A percentile compares a stretch with the other conserved stretches of the same genome.
phyloP scores from a whole-genome alignment of 306 rosid genomes.

The Glycine tomentella region DNA sequence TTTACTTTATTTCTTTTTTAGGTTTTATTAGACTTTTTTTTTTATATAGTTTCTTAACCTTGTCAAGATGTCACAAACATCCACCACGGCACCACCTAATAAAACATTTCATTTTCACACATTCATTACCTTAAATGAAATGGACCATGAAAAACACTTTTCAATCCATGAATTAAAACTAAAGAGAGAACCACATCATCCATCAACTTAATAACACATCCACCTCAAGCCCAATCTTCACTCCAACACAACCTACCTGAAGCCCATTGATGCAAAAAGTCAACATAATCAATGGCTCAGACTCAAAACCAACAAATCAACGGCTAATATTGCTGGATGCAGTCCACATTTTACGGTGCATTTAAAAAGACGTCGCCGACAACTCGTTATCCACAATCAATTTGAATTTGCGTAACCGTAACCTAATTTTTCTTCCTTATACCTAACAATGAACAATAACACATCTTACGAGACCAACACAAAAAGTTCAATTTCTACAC shows the following conservation, averaged over 20 bases:
- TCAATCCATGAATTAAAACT: neutral
- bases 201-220: neutral
- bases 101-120: neutral
- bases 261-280: neutral
- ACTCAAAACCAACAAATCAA: neutral
- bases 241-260: neutral
- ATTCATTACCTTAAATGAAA: too few species aligned
- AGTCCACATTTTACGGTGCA: neutral
- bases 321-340: neutral
- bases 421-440: neutral
- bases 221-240: constrained; percentile 1
- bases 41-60: neutral
- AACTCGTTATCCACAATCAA: neutral
- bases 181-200: neutral
- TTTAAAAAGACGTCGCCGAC: neutral
- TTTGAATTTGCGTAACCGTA: neutral
- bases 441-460: neutral
- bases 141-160: too few species aligned
- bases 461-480: neutral
- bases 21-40: too few species aligned
- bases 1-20: neutral
- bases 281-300: neutral
- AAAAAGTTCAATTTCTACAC: neutral
- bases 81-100: neutral
- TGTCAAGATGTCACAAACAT: neutral